Percentiles rank a stretch among this genome's conserved stretches.
Evolutionary conservation across 768 basidiomycete species (phyloP).

Genomic region (Mycena kentingensis): DNA sequence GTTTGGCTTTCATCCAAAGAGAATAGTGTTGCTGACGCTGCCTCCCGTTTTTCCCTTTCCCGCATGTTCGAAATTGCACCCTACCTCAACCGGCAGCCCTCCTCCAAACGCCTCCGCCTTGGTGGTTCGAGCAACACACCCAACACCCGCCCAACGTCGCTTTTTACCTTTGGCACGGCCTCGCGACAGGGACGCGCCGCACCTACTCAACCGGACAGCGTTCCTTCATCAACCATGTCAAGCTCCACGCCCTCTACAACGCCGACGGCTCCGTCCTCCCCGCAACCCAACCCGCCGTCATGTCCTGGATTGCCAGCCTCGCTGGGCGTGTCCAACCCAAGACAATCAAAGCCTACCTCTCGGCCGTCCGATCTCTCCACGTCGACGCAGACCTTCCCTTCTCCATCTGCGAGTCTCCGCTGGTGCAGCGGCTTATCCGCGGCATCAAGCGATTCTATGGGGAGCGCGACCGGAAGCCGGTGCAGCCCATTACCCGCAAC

Average conservation of each 20-base stretch:
- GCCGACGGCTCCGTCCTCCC: conserved; percentile 18
- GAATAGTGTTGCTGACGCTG: conserved; percentile 18
- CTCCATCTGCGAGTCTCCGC: conserved; percentile 27
- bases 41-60: conserved; percentile 21
- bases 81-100: conserved; percentile 1
- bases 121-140: conserved; percentile 11
- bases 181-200: conserved; percentile 7
- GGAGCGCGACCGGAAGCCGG: conserved; percentile 26
- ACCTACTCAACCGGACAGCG: conserved; percentile 6
- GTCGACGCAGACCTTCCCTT: conserved; percentile 32
- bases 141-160: conserved; percentile 13
- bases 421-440: conserved; percentile 30
- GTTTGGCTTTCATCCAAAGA: conserved; percentile 15
- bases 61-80: conserved; percentile 8
- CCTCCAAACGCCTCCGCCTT: conserved; percentile 1
- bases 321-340: conserved; percentile 6
- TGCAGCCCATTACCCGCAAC: conserved; percentile 30
- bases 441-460: conserved; percentile 37
- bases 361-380: conserved; percentile 32
- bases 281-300: conserved; percentile 14
- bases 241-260: conserved; percentile 1
- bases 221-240: conserved; percentile 6
- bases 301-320: conserved; percentile 22
- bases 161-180: conserved; percentile 15
- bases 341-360: conserved; percentile 23